A percentile compares a stretch with the other conserved stretches of the same genome.
phyloP scores from a whole-genome alignment of 768 basidiomycete species.

The Russula earlei region DNA sequence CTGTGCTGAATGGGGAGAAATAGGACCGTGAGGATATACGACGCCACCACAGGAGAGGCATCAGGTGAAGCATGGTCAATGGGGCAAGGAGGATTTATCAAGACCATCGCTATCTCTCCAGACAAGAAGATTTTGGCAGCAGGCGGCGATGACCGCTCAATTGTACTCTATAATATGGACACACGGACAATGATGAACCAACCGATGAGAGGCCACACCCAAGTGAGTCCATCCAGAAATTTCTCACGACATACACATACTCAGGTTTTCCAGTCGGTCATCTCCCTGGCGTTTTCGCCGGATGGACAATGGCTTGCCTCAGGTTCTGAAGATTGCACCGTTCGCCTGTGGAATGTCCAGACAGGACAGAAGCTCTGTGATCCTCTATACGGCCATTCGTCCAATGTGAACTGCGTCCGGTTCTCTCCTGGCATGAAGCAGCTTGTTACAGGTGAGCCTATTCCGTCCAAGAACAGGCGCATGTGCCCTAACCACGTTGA shows the following conservation, averaged over 20 bases:
- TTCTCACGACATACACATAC: not conserved
- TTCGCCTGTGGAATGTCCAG: slow-evolving; percentile 12
- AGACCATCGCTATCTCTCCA: slow-evolving; percentile 23
- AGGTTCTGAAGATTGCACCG: slow-evolving; percentile 1
- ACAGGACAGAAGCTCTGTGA: slow-evolving; percentile 7
- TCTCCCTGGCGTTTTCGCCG: slow-evolving; percentile 1
- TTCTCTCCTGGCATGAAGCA: slow-evolving; percentile 18
- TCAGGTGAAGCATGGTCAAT: slow-evolving; percentile 3
- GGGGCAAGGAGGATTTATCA: slow-evolving; percentile 7
- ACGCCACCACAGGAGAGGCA: not conserved
- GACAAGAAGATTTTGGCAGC: slow-evolving; percentile 21
- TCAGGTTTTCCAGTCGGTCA: not conserved
- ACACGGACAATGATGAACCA: not conserved
- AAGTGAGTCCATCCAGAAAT: not conserved
- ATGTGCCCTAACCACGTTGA: not conserved
- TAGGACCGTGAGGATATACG: slow-evolving; percentile 13
- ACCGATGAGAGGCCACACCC: slow-evolving; percentile 1
- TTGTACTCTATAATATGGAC: slow-evolving; percentile 10
- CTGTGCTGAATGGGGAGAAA: not conserved
- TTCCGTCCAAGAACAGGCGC: not conserved
- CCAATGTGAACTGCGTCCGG: not conserved
- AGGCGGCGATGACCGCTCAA: slow-evolving; percentile 3
- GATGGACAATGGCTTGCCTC: slow-evolving; percentile 2
- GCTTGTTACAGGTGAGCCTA: slow-evolving; percentile 3
- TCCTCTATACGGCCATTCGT: slow-evolving; percentile 6